Evolutionary conservation across 2,329 filamentous ascomycete species (phyloP).

Genomic region (Tothia fuscella): DNA sequence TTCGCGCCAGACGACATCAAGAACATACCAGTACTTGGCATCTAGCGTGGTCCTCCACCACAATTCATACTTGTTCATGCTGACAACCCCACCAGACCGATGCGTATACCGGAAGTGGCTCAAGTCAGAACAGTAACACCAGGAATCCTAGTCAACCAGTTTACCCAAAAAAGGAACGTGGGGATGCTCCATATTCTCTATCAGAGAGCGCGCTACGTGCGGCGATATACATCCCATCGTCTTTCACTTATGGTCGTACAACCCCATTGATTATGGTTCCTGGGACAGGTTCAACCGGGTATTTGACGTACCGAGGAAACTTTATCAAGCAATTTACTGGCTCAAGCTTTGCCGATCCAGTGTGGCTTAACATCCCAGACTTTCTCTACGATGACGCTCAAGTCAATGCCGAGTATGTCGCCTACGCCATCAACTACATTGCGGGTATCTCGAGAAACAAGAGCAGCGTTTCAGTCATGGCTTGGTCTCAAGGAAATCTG

Average conservation of each 20-base stretch:
- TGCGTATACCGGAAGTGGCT: not conserved
- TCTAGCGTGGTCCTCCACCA: not conserved
- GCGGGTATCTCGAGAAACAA: conserved; percentile 25
- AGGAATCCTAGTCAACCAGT: not conserved
- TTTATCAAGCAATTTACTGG: conserved; percentile 37
- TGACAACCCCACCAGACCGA: too few relatives aligned
- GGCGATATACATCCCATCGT: conserved; percentile 39
- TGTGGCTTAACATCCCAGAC: conserved; percentile 46
- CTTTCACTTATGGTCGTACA: conserved; percentile 35
- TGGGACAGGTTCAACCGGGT: conserved; percentile 40
- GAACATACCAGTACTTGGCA: not conserved
- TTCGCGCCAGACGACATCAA: not conserved
- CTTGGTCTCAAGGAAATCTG: conserved; percentile 45
- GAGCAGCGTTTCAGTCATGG: conserved; percentile 34
- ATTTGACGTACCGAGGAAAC: conserved; percentile 33
- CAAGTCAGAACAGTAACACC: not conserved
- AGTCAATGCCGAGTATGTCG: conserved; percentile 41
- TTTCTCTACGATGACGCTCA: conserved; percentile 38
- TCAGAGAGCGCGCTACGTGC: conserved; percentile 34
- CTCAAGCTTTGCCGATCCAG: conserved; percentile 34
- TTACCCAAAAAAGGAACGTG: conserved; percentile 22
- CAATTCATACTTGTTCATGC: not conserved
- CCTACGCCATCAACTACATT: conserved; percentile 48
- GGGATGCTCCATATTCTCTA: conserved; percentile 38
- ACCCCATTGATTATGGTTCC: conserved; percentile 41